Conservation (phyloP, 345 rosid genomes). For the Eucalyptus fibrosa region DNA sequence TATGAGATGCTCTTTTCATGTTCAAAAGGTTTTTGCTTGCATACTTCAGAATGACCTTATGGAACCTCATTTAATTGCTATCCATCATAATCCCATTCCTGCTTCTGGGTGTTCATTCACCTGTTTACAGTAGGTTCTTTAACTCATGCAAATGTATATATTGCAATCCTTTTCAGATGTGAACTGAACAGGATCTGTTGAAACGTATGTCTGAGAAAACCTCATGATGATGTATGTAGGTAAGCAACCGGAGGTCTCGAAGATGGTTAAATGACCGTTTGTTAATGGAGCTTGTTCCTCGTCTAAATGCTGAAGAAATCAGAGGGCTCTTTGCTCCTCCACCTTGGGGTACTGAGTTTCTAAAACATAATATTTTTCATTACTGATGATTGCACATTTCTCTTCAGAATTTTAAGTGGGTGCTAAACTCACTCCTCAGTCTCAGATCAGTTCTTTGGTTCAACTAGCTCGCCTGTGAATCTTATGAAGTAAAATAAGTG, state of each 20-base stretch:
- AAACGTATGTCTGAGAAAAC: background rate
- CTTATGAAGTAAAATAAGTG: background rate
- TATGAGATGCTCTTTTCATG: background rate
- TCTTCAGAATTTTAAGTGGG: background rate
- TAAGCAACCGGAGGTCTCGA: constrained; percentile 73
- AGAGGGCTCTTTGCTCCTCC: constrained; percentile 99
- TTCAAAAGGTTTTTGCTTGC: background rate
- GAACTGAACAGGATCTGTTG: background rate
- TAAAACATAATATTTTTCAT: background rate
- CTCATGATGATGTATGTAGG: constrained; percentile 23
- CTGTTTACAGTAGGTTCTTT: background rate
- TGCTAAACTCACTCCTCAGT: background rate
- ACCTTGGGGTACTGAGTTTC: constrained; percentile 65
- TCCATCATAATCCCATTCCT: background rate
- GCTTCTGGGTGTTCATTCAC: background rate
- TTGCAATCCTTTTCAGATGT: background rate
- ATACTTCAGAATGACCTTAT: background rate
- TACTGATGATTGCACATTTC: background rate
- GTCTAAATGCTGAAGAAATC: constrained; percentile 73
- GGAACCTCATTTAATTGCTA: background rate
- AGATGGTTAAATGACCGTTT: constrained; percentile 90
- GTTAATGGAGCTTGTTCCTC: constrained; percentile 95
- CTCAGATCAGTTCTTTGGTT: background rate
- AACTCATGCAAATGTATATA: background rate
- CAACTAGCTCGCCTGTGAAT: background rate